A percentile compares a stretch with the other conserved stretches of the same genome.
Conservation (phyloP, 148 eudicot species). For the Rhododendron henanense region DNA sequence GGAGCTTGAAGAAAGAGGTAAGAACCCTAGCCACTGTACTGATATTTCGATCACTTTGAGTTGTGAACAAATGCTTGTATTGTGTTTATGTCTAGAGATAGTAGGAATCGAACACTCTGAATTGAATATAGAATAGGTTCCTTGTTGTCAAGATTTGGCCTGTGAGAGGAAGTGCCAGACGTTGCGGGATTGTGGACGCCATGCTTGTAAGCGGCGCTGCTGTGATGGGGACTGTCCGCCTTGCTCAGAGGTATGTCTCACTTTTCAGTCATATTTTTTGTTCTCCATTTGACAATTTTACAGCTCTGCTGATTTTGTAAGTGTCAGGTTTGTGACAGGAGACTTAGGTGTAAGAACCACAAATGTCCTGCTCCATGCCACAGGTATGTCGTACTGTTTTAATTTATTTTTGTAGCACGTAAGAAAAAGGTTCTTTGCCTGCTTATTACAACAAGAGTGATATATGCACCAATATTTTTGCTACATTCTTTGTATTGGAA, state of each 20-base stretch:
- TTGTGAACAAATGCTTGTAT: constrained; percentile 6
- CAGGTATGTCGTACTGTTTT: constrained; percentile 44
- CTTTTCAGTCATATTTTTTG: neutral
- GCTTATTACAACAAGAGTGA: neutral
- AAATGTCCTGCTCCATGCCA: constrained; percentile 98
- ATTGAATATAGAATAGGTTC: constrained; percentile 72
- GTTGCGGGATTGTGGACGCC: constrained; percentile 91
- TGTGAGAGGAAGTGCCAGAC: constrained; percentile 92
- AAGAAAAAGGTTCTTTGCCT: neutral
- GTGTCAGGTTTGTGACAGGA: constrained; percentile 83
- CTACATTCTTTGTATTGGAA: neutral
- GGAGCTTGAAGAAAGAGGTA: constrained; percentile 94
- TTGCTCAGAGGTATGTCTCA: constrained; percentile 70
- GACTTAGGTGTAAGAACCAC: constrained; percentile 92
- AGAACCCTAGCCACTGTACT: neutral
- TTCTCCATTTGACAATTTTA: neutral
- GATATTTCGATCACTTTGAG: neutral
- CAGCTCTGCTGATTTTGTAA: constrained; percentile 10
- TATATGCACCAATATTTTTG: neutral
- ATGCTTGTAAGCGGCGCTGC: constrained; percentile 94
- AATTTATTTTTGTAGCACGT: neutral
- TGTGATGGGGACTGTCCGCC: constrained; percentile 97
- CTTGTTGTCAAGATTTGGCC: constrained; percentile 90
- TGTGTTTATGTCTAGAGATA: neutral
- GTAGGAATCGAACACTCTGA: constrained; percentile 14